Evolutionary conservation across 345 rosid species (phyloP).

Genomic region (Hibiscus tridactylites): DNA sequence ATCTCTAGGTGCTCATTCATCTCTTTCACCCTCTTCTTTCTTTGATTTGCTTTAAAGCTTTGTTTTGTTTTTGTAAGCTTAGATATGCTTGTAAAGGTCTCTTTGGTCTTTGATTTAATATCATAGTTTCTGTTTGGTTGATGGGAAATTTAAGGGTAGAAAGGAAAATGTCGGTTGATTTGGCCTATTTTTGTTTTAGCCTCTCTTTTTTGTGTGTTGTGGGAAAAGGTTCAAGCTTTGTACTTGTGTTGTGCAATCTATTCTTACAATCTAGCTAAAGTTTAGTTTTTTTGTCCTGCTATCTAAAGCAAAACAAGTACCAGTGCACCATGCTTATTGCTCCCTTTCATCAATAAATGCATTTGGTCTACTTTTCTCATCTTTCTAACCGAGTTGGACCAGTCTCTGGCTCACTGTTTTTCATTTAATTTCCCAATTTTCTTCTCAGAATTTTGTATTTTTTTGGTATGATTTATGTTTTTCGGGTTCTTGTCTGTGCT

Average conservation of each 20-base stretch:
- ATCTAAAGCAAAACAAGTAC: neutral
- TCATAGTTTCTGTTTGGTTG: slow-evolving; percentile 2
- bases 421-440: neutral
- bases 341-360: neutral
- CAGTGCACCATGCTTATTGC: neutral
- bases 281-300: neutral
- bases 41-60: neutral
- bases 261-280: neutral
- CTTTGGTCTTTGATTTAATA: neutral
- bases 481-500: no score
- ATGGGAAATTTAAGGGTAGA: neutral
- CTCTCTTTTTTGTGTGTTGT: neutral
- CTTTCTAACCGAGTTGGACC: neutral
- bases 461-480: no score
- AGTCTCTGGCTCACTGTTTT: neutral
- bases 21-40: neutral
- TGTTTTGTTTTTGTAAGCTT: neutral
- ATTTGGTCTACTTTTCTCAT: neutral
- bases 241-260: neutral
- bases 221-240: neutral
- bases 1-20: slow-evolving; percentile 28
- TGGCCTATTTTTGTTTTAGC: neutral
- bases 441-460: neutral
- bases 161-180: neutral
- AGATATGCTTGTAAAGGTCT: neutral